phyloP scores from a whole-genome alignment of 2,329 filamentous ascomycete genomes.

The Fusarium sp. region DNA sequence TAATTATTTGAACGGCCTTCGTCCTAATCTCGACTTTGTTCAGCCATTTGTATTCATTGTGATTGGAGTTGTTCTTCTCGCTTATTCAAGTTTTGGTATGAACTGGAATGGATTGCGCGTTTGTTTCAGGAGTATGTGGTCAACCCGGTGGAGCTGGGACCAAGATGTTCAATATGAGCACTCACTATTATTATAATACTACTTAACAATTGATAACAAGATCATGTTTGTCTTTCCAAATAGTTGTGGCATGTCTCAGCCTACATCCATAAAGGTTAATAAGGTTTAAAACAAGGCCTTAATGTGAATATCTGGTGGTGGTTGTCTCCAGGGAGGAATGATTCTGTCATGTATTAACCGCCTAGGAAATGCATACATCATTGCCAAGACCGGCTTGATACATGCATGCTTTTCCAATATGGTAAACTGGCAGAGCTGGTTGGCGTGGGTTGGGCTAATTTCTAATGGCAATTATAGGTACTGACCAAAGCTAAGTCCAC shows the following conservation, averaged over 20 bases:
- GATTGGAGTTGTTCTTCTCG: neutral
- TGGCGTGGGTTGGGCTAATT: no score
- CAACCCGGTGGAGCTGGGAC: neutral
- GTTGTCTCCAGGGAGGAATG: no score
- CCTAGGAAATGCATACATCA: no score
- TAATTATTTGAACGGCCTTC: conserved; percentile 14
- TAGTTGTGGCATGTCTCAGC: conserved; percentile 30
- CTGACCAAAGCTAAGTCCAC: no score
- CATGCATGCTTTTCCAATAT: no score
- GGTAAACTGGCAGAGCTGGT: no score
- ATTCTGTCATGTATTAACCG: no score
- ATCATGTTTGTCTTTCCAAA: neutral
- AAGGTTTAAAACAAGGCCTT: no score
- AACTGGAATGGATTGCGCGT: neutral
- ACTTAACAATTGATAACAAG: neutral
- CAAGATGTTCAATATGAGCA: neutral
- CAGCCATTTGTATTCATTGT: neutral
- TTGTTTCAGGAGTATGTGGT: neutral
- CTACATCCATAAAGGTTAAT: no score
- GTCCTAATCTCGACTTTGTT: conserved; percentile 17
- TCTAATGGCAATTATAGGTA: no score
- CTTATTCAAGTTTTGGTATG: neutral
- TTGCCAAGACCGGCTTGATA: no score
- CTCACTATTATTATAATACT: neutral
- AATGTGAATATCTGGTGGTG: no score